phyloP scores from a whole-genome alignment of 768 basidiomycete species.

The Glaciozyma martinii region DNA sequence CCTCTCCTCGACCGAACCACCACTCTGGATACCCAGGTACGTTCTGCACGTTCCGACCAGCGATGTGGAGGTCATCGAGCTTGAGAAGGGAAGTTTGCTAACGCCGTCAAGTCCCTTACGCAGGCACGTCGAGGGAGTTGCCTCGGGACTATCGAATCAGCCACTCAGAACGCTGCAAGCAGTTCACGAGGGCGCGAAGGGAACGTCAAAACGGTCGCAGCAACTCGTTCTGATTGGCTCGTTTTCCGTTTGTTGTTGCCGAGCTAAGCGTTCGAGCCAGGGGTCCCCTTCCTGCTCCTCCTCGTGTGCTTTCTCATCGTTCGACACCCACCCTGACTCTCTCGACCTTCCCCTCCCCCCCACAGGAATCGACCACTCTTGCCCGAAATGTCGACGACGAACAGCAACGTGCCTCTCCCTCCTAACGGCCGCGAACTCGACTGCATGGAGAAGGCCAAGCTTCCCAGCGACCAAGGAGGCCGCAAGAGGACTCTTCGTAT shows the following conservation, averaged over 20 bases:
- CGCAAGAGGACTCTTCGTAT: constrained; percentile 8
- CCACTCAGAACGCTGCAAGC: not conserved
- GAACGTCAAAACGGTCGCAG: not conserved
- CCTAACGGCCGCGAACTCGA: constrained; percentile 9
- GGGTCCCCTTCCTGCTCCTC: not conserved
- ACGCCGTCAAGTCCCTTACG: too few species aligned
- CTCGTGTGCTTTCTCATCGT: not conserved
- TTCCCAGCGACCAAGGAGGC: not conserved
- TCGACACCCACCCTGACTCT: too few species aligned
- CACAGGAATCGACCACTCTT: not conserved
- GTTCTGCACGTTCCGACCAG: too few species aligned
- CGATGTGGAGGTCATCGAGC: too few species aligned
- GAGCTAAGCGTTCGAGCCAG: not conserved
- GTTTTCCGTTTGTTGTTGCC: not conserved
- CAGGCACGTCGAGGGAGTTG: too few species aligned
- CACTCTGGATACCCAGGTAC: too few species aligned
- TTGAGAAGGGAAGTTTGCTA: too few species aligned
- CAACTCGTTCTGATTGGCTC: not conserved
- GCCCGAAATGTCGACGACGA: not conserved
- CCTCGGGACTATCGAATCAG: too few species aligned
- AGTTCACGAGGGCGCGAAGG: not conserved
- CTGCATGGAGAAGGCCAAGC: constrained; percentile 6
- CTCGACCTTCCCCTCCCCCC: too few species aligned
- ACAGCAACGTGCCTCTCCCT: not conserved
- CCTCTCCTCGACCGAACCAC: too few species aligned